Conservation (phyloP, 495 filamentous ascomycete genomes). For the Podospora anserina region DNA sequence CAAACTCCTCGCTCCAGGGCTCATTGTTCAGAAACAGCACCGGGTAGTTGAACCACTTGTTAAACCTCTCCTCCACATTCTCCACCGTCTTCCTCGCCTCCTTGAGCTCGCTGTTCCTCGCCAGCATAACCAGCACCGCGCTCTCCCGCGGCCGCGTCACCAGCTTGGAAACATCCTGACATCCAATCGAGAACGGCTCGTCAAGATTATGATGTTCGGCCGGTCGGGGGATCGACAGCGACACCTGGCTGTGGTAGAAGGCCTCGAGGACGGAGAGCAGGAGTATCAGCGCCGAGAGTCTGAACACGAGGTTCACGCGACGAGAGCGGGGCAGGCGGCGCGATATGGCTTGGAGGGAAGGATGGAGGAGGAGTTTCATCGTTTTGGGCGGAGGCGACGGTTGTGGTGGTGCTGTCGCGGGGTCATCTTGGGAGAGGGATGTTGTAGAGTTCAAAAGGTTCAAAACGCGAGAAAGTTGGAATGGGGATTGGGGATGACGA, state of each 20-base stretch:
- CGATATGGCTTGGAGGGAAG: neutral
- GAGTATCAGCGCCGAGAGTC: conserved; percentile 8
- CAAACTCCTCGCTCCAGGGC: conserved; percentile 84
- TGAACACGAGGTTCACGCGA: neutral
- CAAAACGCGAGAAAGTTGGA: neutral
- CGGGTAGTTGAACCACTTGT: conserved; percentile 94
- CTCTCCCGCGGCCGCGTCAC: conserved; percentile 66
- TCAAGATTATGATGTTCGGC: conserved; percentile 37
- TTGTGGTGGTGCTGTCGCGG: neutral
- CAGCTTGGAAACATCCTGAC: conserved; percentile 38
- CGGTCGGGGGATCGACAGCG: conserved; percentile 35
- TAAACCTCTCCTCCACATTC: conserved; percentile 94
- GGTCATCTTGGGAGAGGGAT: neutral
- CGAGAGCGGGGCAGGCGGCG: neutral
- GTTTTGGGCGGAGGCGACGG: neutral
- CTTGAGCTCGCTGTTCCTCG: conserved; percentile 85
- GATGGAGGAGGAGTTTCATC: neutral
- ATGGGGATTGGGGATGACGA: neutral
- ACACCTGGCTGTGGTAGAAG: conserved; percentile 27
- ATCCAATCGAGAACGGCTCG: conserved; percentile 40
- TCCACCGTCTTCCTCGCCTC: conserved; percentile 84
- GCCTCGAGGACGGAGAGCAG: conserved; percentile 22
- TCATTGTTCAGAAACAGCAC: conserved; percentile 95
- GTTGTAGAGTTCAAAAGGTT: neutral
- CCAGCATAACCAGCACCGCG: conserved; percentile 89